A percentile compares a stretch with the other conserved stretches of the same genome.
Evolutionary conservation across 2,329 filamentous ascomycete genomes (phyloP).

Genomic region (Teratosphaeria pseudoeucalypti): DNA sequence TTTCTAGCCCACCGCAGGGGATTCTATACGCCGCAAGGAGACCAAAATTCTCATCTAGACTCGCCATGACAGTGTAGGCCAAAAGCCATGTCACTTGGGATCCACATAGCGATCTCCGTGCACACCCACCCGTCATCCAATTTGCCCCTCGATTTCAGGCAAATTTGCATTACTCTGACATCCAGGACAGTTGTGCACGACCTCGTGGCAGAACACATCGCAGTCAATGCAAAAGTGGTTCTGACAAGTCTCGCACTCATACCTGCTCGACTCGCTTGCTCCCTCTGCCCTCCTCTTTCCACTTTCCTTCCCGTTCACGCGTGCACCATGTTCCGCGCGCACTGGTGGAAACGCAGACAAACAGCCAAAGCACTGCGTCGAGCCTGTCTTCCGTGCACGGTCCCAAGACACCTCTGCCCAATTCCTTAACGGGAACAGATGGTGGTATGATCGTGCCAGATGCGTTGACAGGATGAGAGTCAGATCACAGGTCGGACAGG

Average conservation of each 20-base stretch:
- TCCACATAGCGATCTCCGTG: background rate
- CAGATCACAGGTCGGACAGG: slow-evolving; percentile 82
- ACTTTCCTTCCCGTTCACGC: too few species aligned
- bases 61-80: too few species aligned
- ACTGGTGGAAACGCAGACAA: slow-evolving; percentile 56
- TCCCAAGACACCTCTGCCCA: slow-evolving; percentile 86
- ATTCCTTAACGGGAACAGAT: slow-evolving; percentile 79
- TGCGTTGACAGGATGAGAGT: slow-evolving; percentile 92
- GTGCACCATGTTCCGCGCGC: slow-evolving; percentile 17
- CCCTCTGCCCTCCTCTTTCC: slow-evolving; percentile 27
- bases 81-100: too few species aligned
- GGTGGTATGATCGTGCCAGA: slow-evolving; percentile 83
- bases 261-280: slow-evolving; percentile 76
- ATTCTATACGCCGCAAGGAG: too few species aligned
- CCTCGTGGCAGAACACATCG: slow-evolving; percentile 88
- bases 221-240: slow-evolving; percentile 98
- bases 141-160: slow-evolving; percentile 11
- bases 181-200: slow-evolving; percentile 90
- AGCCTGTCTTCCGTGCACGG: slow-evolving; percentile 43
- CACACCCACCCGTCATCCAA: background rate
- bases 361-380: slow-evolving; percentile 65
- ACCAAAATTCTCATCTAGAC: too few species aligned
- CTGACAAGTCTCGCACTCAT: slow-evolving; percentile 76
- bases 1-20: too few species aligned
- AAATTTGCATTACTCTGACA: slow-evolving; percentile 48